Percentiles rank a stretch among this genome's conserved stretches.
Evolutionary conservation across 2,329 filamentous ascomycete species (phyloP).

Genomic region (Monosporascus cannonballus): DNA sequence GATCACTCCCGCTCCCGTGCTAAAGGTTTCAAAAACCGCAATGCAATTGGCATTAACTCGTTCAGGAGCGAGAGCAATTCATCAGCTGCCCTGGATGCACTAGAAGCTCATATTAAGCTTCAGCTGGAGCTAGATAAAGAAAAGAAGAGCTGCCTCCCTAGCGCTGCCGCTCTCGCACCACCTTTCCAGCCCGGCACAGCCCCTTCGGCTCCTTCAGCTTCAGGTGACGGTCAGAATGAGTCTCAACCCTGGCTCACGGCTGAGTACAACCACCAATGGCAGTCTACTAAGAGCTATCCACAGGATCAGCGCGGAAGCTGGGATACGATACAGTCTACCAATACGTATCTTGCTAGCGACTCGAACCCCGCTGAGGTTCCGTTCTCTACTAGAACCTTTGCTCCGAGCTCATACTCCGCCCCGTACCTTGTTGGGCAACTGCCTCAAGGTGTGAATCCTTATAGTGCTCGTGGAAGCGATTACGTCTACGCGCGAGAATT

Average conservation of each 20-base stretch:
- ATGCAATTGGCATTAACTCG: constrained; percentile 21
- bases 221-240: neutral
- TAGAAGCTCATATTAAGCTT: constrained; percentile 16
- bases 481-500: constrained; percentile 52
- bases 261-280: constrained; percentile 4
- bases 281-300: neutral
- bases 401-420: constrained; percentile 10
- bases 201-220: neutral
- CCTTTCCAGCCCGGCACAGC: constrained; percentile 39
- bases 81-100: constrained; percentile 12
- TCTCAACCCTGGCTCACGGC: constrained; percentile 4
- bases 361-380: constrained; percentile 1
- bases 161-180: constrained; percentile 41
- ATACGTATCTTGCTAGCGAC: constrained; percentile 6
- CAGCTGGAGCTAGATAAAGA: constrained; percentile 6
- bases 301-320: constrained; percentile 9
- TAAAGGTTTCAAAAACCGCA: constrained; percentile 7
- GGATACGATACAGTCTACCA: constrained; percentile 6
- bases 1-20: constrained; percentile 8
- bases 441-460: constrained; percentile 36
- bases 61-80: constrained; percentile 13
- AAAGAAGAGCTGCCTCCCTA: constrained; percentile 28
- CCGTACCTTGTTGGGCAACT: constrained; percentile 53
- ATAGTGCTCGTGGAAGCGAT: constrained; percentile 37
- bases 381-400: neutral